Evolutionary conservation across 257 asterid genomes (phyloP).

Genomic region (Voacanga thouarsii): DNA sequence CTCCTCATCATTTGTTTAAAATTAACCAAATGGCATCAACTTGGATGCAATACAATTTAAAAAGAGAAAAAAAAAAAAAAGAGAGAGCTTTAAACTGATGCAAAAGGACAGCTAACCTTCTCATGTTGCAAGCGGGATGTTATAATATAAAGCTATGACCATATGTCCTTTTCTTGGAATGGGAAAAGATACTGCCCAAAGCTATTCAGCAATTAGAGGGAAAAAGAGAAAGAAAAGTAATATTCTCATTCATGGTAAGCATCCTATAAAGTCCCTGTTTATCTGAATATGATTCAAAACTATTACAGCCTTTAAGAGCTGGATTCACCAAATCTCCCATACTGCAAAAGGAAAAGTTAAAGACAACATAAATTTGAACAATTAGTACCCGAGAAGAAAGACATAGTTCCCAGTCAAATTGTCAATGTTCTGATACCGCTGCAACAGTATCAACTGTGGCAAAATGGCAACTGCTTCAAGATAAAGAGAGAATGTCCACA

Average conservation of each 20-base stretch:
- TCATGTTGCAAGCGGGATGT: background rate
- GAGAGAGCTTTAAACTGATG: too few species aligned
- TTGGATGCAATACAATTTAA: background rate
- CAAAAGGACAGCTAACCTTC: background rate
- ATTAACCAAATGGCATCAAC: too few species aligned
- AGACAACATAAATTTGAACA: background rate
- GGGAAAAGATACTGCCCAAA: background rate
- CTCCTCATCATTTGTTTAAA: background rate
- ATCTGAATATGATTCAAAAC: background rate
- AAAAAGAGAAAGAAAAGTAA: background rate
- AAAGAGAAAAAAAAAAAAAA: background rate
- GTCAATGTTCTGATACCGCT: conserved; percentile 45
- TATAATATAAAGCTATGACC: background rate
- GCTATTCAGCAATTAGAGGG: background rate
- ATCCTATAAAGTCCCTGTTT: background rate
- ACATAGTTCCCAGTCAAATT: conserved; percentile 46
- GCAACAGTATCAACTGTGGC: conserved; percentile 42
- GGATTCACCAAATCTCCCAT: background rate
- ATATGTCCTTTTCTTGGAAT: background rate
- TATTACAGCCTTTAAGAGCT: background rate
- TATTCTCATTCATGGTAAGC: background rate
- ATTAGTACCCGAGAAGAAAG: conserved; percentile 46
- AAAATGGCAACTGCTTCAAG: conserved; percentile 54
- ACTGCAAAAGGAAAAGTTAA: background rate
- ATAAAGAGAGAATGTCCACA: conserved; percentile 46